phyloP scores from a whole-genome alignment of 2,329 filamentous ascomycete genomes.

The Venturia nashicola region DNA sequence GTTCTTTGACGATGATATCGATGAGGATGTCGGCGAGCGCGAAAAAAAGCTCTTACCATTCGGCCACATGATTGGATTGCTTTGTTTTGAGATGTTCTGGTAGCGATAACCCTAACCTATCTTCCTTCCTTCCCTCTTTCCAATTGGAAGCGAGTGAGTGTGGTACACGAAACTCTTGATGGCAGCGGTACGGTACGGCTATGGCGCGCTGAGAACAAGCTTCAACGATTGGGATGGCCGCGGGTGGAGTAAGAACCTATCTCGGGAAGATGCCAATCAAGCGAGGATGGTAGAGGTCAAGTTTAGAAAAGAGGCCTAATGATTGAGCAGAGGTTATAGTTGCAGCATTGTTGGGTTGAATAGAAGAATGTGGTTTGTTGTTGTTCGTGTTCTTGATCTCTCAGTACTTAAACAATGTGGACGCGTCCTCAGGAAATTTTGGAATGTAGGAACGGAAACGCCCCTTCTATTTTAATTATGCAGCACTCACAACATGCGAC shows the following conservation, averaged over 20 bases:
- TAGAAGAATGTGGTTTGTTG: background rate
- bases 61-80: background rate
- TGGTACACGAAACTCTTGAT: background rate
- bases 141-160: background rate
- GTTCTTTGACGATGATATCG: background rate
- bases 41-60: background rate
- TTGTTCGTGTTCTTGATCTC: background rate
- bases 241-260: background rate
- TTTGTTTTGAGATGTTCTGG: background rate
- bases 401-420: background rate
- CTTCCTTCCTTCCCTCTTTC: background rate
- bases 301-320: background rate
- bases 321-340: background rate
- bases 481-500: background rate
- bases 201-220: too few relatives aligned
- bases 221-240: background rate
- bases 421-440: background rate
- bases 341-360: background rate
- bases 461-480: background rate
- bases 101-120: background rate
- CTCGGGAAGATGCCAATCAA: background rate
- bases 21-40: background rate
- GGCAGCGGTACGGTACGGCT: background rate
- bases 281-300: background rate
- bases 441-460: background rate